Evolutionary conservation across 306 rosid species (phyloP), one percentile per base, ranked within the genome.

Genomic region (Betula pendula): DNA sequence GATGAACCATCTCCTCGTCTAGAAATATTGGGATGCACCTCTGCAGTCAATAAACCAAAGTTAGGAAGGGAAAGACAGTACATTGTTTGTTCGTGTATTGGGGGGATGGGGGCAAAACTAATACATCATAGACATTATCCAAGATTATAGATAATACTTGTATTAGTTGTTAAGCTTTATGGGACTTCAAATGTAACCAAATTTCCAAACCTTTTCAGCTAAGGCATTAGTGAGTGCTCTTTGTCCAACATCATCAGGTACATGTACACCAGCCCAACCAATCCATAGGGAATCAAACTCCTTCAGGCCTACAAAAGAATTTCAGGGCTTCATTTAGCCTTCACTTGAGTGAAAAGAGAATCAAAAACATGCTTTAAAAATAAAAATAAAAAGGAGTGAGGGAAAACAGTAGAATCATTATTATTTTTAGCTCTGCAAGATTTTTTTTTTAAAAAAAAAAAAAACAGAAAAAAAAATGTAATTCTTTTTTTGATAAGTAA

Each of bases 221-320:
- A 92, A 90, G 83, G 98, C 95, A 77, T 85, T 88, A 38, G 86
- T 88, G 71, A 94, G 80, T 68, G 98, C 84, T 70, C 62, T 84
- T 73, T 84, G 93, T 66, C 98, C 98, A 70, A 79, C 83, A n/a
- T 80, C 89, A 84, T 94, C 98, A 24, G 92, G 88, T 58, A 94
- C 98, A 86, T 90, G 92, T 67, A 94, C 86, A n/a, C 98, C 98
- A 72, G 97, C 92, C 97, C 98, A 94, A 44, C 98, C 98, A 81
- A 92, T 94, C 98, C 98, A 94, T 85, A 95, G 88, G 40, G 96
- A 87, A 66, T 94, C 98, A 76, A 94, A 92, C 82, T 94, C 98
- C 90, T 87, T 94, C 74, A 94, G 87, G 66, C 98, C 98, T 94
- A 83, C 85, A 93, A 77, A 75, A 88, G 49, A 82, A 84, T 53